These are phyloP conservation scores for Staphylotrichum longicolle DNA, from an alignment of 495 filamentous ascomycete species.

Conservation along the genomic window DNA sequence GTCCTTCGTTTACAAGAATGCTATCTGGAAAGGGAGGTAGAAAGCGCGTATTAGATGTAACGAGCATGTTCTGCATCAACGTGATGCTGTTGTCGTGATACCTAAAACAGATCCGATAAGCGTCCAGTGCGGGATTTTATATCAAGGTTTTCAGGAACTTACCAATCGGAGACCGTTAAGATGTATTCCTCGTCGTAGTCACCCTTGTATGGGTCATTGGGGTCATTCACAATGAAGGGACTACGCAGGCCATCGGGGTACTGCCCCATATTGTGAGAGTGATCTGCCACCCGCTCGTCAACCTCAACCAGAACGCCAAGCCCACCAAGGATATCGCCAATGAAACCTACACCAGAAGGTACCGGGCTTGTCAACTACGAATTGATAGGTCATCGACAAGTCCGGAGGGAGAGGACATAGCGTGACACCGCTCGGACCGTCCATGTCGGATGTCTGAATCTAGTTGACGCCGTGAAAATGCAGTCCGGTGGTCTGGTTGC, in stretches of 20 bases:
- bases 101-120: conserved; percentile 40
- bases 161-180: conserved; percentile 60
- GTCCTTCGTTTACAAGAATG: conserved; percentile 65
- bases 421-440: conserved; percentile 66
- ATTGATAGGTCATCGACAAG: conserved; percentile 61
- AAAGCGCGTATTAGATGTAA: conserved; percentile 49
- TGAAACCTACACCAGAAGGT: conserved; percentile 76
- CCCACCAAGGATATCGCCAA: conserved; percentile 9
- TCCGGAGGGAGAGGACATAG: conserved; percentile 71
- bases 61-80: conserved; percentile 55
- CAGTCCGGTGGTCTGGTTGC: conserved; percentile 65
- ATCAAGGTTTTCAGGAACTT: conserved; percentile 36
- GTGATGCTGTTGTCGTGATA: conserved; percentile 55
- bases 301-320: background rate
- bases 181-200: conserved; percentile 67
- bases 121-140: background rate
- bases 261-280: conserved; percentile 68
- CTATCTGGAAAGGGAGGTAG: conserved; percentile 60
- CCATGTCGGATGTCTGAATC: conserved; percentile 67
- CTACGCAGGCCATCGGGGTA: conserved; percentile 78
- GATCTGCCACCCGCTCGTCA: conserved; percentile 44
- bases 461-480: conserved; percentile 84
- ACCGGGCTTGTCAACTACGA: conserved; percentile 64
- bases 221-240: conserved; percentile 69
- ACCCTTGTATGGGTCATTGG: conserved; percentile 57